Base-by-base conservation (phyloP, 2,329 filamentous ascomycete genomes). In the Basipetospora sp. region DNA sequence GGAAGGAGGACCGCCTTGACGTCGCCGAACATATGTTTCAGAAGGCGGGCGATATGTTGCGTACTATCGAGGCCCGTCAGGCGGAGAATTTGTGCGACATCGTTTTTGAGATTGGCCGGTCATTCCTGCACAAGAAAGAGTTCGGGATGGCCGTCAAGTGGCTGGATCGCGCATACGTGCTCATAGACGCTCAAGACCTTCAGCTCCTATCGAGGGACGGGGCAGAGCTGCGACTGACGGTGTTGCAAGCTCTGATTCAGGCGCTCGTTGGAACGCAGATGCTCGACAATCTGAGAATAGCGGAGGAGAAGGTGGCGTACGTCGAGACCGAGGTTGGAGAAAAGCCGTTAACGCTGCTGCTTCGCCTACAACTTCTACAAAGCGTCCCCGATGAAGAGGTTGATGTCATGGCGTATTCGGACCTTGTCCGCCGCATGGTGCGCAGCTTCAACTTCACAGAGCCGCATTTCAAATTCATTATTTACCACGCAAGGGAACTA, bases 21-120 rank as follows among this genome's bases (percentile, higher is more conserved):
- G 69, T 86, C 34, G 82, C 83, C 19, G 83, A 93, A 39, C 74
- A 84, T 53, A 74, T 90, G 64, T 87, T 79, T 53, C 56, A 56
- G 26, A 81, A 81, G 47, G 56, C 73, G 2, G 57, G 60, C 47
- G 58, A 43, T n/a, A 53, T 57, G 8, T 53, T 47, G 27, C 49
- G 48, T 16, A 48, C 37, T 1, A 51, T 71, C 2, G 65, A 76
- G 31, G 54, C 66, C 1, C 43, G 55, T 2, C 65, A 65, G 2
- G 63, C 67, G 2, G 79, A 87, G 51, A 64, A 61, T 27, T 56
- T 87, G 31, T 69, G 76, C 4, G 77, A 85, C 46, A 59, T 78
- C 2, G 63, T 86, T 6, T 82, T 77, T 44, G 74, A 80, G 42
- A 80, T 93, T 29, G 85, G 85, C 3, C 74, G 67, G 34, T 64